phyloP scores from a whole-genome alignment of 2,329 filamentous ascomycete genomes.

The Talaromyces rugulosus region DNA sequence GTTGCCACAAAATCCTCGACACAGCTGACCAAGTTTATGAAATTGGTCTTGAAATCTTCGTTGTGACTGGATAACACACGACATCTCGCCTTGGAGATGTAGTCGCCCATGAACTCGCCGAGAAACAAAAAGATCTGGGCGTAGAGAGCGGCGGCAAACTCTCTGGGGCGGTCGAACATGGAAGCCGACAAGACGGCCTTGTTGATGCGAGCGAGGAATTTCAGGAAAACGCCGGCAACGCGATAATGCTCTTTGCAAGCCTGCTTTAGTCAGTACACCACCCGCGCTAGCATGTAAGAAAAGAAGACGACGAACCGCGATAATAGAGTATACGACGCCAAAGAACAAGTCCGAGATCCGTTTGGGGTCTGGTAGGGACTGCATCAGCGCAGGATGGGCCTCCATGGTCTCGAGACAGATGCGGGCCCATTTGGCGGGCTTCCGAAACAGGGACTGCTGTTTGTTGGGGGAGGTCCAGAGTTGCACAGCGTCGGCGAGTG shows the following conservation, averaged over 20 bases:
- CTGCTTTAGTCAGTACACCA: slow-evolving; percentile 14
- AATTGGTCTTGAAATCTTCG: slow-evolving; percentile 31
- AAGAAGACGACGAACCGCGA: slow-evolving; percentile 24
- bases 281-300: neutral
- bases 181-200: slow-evolving; percentile 21
- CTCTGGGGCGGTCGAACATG: slow-evolving; percentile 4
- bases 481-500: slow-evolving; percentile 23
- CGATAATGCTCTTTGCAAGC: slow-evolving; percentile 32
- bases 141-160: slow-evolving; percentile 26
- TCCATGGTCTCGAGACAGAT: slow-evolving; percentile 26
- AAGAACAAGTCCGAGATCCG: slow-evolving; percentile 31
- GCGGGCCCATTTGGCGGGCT: slow-evolving; percentile 24
- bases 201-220: slow-evolving; percentile 30
- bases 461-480: slow-evolving; percentile 24
- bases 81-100: slow-evolving; percentile 29
- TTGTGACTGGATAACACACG: slow-evolving; percentile 31
- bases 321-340: slow-evolving; percentile 31
- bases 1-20: slow-evolving; percentile 20
- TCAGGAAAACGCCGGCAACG: slow-evolving; percentile 31
- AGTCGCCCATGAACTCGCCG: slow-evolving; percentile 36
- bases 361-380: slow-evolving; percentile 23
- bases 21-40: slow-evolving; percentile 28
- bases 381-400: slow-evolving; percentile 24
- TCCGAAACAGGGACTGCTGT: slow-evolving; percentile 22
- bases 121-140: slow-evolving; percentile 33